Base-by-base conservation (phyloP, 108 stramenopile species). In the Skeletonema grethae region DNA sequence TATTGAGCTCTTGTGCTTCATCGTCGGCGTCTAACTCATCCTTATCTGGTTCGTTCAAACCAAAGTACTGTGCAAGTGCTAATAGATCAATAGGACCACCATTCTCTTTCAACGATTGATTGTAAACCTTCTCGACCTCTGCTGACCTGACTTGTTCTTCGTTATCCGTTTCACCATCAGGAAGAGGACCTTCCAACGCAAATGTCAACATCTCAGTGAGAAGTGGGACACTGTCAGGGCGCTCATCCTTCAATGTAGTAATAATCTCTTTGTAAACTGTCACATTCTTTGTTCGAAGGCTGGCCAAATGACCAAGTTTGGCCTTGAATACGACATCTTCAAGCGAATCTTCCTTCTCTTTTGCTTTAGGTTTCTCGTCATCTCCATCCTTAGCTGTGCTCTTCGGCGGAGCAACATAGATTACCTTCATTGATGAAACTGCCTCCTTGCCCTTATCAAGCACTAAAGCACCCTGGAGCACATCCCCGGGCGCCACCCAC, bases 401-500 rank as follows among this genome's bases (percentile, higher is more conserved):
- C 18, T 74, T 67, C n/a, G 66, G 67, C 16, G 82, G 76, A 18
- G 63, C 38, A 13, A 50, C 24, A 15, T 71, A 77, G 10, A 63
- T 24, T n/a, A 77, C 30, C 39, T 43, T 20, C 69, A 82, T 76
- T 4, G 65, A 60, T 12, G 75, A 57, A 24, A 65, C 70, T 18
- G 25, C n/a, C n/a, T 32, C 65, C n/a, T 61, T 65, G 29, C 55
- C 57, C 70, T 73, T 73, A 57, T 83, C 77, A 12, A 83, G 53
- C 0, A 32, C 30, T 16, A 83, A 29, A 32, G 55, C 45, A 30
- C 82, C 82, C 12, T 65, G 39, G 24, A 83, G 31, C 35, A 74
- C 67, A 60, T 83, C 82, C 18, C 82, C 82, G 28, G 66, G 53
- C 39, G 58, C 63, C n/a, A 70, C 68, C 77, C 76, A 79, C 12